These are phyloP conservation scores for Tetrahymena thermophila DNA, from an alignment of 73 alveolate genomes.

Conservation along the genomic window DNA sequence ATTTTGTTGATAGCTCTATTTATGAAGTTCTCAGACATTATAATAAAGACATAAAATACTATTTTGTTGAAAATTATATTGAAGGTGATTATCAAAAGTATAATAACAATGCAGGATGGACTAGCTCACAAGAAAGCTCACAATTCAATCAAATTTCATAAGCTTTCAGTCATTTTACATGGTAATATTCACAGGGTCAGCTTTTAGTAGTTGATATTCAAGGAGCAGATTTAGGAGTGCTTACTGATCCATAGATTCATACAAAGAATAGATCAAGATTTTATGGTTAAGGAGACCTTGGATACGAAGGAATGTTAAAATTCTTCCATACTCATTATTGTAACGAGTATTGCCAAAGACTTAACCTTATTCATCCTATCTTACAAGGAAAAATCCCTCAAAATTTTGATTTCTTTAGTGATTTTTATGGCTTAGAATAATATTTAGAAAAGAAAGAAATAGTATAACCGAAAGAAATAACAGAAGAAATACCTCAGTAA, in stretches of 20 bases:
- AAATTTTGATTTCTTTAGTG: neutral
- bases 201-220: neutral
- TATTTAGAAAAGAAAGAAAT: neutral
- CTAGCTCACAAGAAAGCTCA: neutral
- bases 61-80: conserved; percentile 47
- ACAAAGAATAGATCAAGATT: neutral
- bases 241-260: neutral
- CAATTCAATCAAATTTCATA: neutral
- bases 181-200: neutral
- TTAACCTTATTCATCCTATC: neutral
- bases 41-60: conserved; percentile 3
- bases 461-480: neutral
- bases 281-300: neutral
- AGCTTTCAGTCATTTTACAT: neutral
- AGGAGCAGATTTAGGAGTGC: neutral
- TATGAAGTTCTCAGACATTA: conserved; percentile 38
- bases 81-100: conserved; percentile 49
- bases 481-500: neutral
- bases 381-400: neutral
- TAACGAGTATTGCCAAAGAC: neutral
- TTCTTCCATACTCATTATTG: neutral
- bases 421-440: neutral
- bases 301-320: neutral
- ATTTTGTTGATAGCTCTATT: conserved; percentile 46
- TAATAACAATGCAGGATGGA: conserved; percentile 60